Evolutionary conservation across 768 basidiomycete genomes (phyloP).

Genomic region (Tricholoma furcatifolium): DNA sequence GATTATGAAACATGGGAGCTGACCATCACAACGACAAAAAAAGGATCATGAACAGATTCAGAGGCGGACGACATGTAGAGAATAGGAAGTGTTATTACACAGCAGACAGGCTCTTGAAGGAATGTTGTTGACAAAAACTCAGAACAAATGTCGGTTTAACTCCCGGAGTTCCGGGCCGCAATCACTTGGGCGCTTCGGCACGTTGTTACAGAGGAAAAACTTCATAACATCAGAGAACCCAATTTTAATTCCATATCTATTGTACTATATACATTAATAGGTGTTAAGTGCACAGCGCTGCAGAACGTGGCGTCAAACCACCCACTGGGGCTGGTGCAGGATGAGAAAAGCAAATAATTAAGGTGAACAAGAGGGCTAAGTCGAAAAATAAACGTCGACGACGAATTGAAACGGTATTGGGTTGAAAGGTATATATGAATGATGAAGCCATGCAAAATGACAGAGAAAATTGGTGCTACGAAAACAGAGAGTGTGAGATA

Average conservation of each 20-base stretch:
- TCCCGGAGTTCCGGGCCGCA: neutral
- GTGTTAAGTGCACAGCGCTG: neutral
- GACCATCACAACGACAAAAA: constrained; percentile 26
- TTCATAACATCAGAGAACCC: too few relatives aligned
- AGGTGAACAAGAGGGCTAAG: neutral
- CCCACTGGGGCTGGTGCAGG: neutral
- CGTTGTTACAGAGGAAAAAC: too few relatives aligned
- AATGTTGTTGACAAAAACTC: neutral
- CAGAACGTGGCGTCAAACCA: neutral
- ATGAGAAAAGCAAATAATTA: too few relatives aligned
- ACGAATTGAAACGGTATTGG: neutral
- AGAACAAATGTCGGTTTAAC: neutral
- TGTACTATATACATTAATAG: neutral
- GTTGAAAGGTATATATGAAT: neutral
- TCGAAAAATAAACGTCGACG: neutral
- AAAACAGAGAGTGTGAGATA: neutral
- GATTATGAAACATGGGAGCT: neutral
- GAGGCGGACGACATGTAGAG: constrained; percentile 2
- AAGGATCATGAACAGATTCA: constrained; percentile 1
- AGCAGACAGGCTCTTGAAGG: too few relatives aligned
- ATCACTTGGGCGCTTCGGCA: neutral
- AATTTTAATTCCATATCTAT: neutral
- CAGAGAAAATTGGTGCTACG: neutral
- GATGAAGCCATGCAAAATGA: neutral
- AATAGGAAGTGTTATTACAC: too few relatives aligned